Conservation (phyloP, 352 stramenopile species). For the Globisporangium paroecandrum region DNA sequence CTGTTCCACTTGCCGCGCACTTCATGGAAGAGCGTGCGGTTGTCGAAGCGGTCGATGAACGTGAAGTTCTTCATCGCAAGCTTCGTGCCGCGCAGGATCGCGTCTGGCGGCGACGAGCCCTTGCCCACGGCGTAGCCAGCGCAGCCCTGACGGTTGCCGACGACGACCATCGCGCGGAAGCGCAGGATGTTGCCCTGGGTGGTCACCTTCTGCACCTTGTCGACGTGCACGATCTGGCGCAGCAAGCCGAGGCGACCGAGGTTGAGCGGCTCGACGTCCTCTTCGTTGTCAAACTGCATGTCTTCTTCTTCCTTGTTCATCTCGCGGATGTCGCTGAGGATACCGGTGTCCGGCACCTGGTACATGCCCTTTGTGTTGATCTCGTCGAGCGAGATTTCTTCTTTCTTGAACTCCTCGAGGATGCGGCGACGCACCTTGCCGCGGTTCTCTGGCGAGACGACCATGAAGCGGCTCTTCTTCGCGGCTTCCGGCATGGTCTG, state of each 20-base stretch:
- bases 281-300: slow-evolving; percentile 63
- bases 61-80: slow-evolving; percentile 93
- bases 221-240: slow-evolving; percentile 80
- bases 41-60: slow-evolving; percentile 93
- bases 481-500: slow-evolving; percentile 73
- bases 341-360: slow-evolving; percentile 51
- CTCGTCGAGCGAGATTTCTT: slow-evolving; percentile 59
- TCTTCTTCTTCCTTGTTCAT: slow-evolving; percentile 72
- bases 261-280: slow-evolving; percentile 63
- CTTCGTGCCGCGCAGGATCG: slow-evolving; percentile 86
- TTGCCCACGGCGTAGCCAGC: slow-evolving; percentile 94
- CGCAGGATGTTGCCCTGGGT: slow-evolving; percentile 90
- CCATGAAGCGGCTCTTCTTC: slow-evolving; percentile 75
- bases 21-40: slow-evolving; percentile 89
- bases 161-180: slow-evolving; percentile 91
- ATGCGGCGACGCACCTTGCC: slow-evolving; percentile 74
- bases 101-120: slow-evolving; percentile 80
- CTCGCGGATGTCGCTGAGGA: slow-evolving; percentile 60
- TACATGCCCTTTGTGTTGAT: slow-evolving; percentile 39
- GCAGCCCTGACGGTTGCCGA: slow-evolving; percentile 92
- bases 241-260: slow-evolving; percentile 63
- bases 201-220: slow-evolving; percentile 88
- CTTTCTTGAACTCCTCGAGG: slow-evolving; percentile 79
- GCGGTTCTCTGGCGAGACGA: slow-evolving; percentile 66
- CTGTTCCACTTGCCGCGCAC: slow-evolving; percentile 95